Conservation (phyloP, 176 grass and related monocot genomes). For the Oryza longistaminata region DNA sequence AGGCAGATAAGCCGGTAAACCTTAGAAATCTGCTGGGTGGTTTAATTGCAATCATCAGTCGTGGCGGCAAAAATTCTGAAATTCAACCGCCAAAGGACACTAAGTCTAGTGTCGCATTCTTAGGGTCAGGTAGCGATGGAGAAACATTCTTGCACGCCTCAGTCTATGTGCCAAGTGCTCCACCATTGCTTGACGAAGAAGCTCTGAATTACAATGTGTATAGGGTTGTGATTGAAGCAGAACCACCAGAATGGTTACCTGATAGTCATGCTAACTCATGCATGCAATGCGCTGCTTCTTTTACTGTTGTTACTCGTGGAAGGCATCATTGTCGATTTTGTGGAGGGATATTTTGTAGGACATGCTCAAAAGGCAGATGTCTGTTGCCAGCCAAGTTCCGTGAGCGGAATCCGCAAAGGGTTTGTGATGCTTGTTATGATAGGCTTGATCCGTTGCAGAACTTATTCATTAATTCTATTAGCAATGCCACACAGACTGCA, state of each 20-base stretch:
- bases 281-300: slow-evolving; percentile 84
- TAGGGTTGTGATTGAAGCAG: slow-evolving; percentile 61
- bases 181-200: slow-evolving; percentile 66
- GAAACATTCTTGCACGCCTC: slow-evolving; percentile 69
- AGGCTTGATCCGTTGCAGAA: slow-evolving; percentile 83
- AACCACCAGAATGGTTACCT: slow-evolving; percentile 82
- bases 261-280: slow-evolving; percentile 68
- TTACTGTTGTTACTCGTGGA: slow-evolving; percentile 61
- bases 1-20: slow-evolving; percentile 53
- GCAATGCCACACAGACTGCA: slow-evolving; percentile 68
- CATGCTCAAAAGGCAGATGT: slow-evolving; percentile 69
- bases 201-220: slow-evolving; percentile 51
- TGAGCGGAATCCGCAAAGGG: slow-evolving; percentile 73
- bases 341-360: slow-evolving; percentile 73
- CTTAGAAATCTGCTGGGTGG: slow-evolving; percentile 60
- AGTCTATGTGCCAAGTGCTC: slow-evolving; percentile 77
- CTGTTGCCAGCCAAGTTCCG: slow-evolving; percentile 75
- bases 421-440: slow-evolving; percentile 86
- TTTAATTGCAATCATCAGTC: slow-evolving; percentile 54
- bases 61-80: slow-evolving; percentile 33
- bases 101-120: slow-evolving; percentile 69
- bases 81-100: slow-evolving; percentile 31
- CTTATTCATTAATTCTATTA: slow-evolving; percentile 68
- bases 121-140: slow-evolving; percentile 58
- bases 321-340: slow-evolving; percentile 95